Base-by-base conservation (phyloP, 192 early-diverging fungal species). In the Pilaira anomala region DNA sequence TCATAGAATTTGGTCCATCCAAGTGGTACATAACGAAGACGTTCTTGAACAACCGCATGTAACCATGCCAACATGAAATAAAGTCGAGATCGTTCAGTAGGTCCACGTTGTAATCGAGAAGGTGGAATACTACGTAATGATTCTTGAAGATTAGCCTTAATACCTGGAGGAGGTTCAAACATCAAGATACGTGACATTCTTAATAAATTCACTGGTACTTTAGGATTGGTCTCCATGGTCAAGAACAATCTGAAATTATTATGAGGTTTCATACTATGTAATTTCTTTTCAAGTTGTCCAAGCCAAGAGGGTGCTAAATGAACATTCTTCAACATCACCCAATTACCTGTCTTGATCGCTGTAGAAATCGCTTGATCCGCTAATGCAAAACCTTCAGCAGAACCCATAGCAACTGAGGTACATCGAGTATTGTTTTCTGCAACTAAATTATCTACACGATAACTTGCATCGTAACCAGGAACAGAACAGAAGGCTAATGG, bases 271-370 rank as follows among this genome's bases (percentile, higher is more conserved):
- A 96, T 67, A 33, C 85, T 82, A 63, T 95, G 91, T 62, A 98
- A 76, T 63, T 87, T 82, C 85, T 99, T 99, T 79, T 99, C 96
- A 5, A 99, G 84, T 70, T 93, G 90, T 44, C 86, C 83, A 5
- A 99, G 83, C 98, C 98, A 99, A 3, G 83, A 73, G 1, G 93
- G 83, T 25, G 97, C 93, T 53, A 98, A 76, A 65, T 99, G 98
- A n/a, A 97, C 98, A 73, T 99, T 99, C 78, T 97, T 96, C 56
- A 99, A 80, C 59, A 99, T 78, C 6, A 99, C 96, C 96, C 96
- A 99, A 48, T 80, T 79, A 52, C 98, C 98, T 40, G 75, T 84
- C 74, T 91, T 90, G 40, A 81, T 82, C 0, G 96, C 95, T 0
- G 73, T 60, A 1, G 90, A 82, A 60, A 99, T 96, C 0, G 95